phyloP scores from a whole-genome alignment of 192 early-diverging fungal species.

The Linnemannia schmuckeri region DNA sequence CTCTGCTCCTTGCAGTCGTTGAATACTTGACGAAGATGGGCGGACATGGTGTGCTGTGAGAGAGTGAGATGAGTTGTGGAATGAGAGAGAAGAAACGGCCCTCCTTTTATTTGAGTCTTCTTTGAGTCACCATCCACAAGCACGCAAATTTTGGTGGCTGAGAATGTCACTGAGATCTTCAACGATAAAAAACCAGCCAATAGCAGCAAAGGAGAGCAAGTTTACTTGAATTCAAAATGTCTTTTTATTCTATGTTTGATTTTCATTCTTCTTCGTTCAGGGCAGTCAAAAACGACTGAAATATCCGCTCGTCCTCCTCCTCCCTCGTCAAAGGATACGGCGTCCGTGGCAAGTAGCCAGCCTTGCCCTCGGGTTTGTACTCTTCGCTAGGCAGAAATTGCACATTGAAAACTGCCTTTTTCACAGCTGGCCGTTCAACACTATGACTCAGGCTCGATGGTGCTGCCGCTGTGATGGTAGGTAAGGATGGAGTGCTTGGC shows the following conservation, averaged over 20 bases:
- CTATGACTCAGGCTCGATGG: not conserved
- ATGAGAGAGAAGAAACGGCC: not conserved
- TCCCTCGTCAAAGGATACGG: conserved; percentile 31
- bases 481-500: not conserved
- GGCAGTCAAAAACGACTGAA: not conserved
- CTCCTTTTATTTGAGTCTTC: not conserved
- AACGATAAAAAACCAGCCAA: not conserved
- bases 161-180: not conserved
- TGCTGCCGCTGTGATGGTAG: too few relatives aligned
- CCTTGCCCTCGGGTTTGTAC: conserved; percentile 10
- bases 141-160: not conserved
- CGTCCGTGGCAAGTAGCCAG: conserved; percentile 26
- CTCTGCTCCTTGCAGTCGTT: conserved; percentile 56
- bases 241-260: not conserved
- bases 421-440: not conserved
- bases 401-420: not conserved
- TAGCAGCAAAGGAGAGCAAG: not conserved
- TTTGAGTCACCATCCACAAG: conserved; percentile 1
- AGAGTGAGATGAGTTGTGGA: conserved; percentile 10
- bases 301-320: conserved; percentile 17
- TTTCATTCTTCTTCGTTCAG: not conserved
- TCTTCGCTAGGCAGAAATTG: conserved; percentile 26
- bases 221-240: not conserved
- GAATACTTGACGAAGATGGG: conserved; percentile 58
- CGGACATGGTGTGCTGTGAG: conserved; percentile 49